phyloP scores from a whole-genome alignment of 2,329 filamentous ascomycete species.

The Lasiodiplodia sp. region DNA sequence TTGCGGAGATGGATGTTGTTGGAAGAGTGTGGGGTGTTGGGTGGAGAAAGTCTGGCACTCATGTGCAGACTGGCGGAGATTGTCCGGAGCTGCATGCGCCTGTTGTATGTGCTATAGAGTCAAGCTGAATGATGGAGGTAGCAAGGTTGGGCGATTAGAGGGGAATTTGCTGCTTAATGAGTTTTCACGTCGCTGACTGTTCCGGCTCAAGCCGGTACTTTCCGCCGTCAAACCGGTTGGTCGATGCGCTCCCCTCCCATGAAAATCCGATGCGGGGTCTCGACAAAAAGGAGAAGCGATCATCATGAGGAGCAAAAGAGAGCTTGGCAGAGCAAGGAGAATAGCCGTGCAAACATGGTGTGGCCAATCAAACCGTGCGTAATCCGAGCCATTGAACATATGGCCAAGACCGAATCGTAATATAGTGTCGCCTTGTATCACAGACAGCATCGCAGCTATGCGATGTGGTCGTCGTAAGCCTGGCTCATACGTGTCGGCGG shows the following conservation, averaged over 20 bases:
- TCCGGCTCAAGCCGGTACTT: neutral
- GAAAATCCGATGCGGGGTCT: neutral
- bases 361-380: neutral
- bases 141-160: neutral
- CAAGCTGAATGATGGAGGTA: no score
- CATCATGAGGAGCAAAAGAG: neutral
- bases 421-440: neutral
- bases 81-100: no score
- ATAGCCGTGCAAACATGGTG: neutral
- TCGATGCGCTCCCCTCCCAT: neutral
- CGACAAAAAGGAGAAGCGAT: neutral
- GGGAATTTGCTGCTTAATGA: conserved; percentile 5
- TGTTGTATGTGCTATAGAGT: no score
- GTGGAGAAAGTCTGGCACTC: no score
- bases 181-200: neutral
- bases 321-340: neutral
- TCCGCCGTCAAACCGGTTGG: neutral
- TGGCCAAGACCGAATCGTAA: neutral
- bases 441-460: neutral
- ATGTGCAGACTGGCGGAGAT: no score
- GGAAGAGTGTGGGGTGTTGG: no score
- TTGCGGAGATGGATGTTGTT: no score
- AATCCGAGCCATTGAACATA: neutral
- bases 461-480: neutral
- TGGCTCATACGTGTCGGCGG: neutral